Evolutionary conservation across 345 rosid species (phyloP).

Genomic region (Litchi chinensis): DNA sequence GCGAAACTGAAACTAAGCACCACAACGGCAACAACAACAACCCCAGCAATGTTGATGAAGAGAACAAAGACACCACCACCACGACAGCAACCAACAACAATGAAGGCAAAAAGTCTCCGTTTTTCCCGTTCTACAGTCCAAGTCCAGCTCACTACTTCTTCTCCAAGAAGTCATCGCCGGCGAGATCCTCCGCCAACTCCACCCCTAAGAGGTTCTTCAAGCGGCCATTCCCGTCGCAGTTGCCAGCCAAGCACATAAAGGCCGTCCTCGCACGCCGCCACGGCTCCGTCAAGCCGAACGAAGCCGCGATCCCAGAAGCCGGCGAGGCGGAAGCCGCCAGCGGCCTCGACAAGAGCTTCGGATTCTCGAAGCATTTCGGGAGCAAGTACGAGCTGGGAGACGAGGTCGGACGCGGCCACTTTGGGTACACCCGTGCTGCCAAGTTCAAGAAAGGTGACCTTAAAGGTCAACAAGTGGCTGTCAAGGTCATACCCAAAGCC

Average conservation of each 20-base stretch:
- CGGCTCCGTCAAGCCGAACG: constrained; percentile 62
- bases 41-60: constrained; percentile 19
- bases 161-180: constrained; percentile 74
- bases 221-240: constrained; percentile 87
- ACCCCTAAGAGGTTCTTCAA: constrained; percentile 80
- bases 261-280: constrained; percentile 75
- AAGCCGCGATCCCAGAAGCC: constrained; percentile 68
- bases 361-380: constrained; percentile 74
- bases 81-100: constrained; percentile 19
- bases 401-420: constrained; percentile 95
- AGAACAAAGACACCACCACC: constrained; percentile 14
- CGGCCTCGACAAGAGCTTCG: constrained; percentile 82
- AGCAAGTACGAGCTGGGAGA: constrained; percentile 85
- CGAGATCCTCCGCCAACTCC: constrained; percentile 72
- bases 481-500: constrained; percentile 87
- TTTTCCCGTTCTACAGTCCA: constrained; percentile 81
- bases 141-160: constrained; percentile 87
- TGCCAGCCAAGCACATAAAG: constrained; percentile 93
- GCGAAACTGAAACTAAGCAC: constrained; percentile 4
- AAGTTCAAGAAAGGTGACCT: constrained; percentile 87
- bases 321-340: constrained; percentile 50
- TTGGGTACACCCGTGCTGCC: constrained; percentile 92
- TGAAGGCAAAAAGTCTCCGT: constrained; percentile 74
- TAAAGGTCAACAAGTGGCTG: constrained; percentile 94
- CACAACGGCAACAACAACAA: not conserved